Base-by-base conservation (phyloP, 768 basidiomycete species). In the Naganishia vaughanmartiniae region DNA sequence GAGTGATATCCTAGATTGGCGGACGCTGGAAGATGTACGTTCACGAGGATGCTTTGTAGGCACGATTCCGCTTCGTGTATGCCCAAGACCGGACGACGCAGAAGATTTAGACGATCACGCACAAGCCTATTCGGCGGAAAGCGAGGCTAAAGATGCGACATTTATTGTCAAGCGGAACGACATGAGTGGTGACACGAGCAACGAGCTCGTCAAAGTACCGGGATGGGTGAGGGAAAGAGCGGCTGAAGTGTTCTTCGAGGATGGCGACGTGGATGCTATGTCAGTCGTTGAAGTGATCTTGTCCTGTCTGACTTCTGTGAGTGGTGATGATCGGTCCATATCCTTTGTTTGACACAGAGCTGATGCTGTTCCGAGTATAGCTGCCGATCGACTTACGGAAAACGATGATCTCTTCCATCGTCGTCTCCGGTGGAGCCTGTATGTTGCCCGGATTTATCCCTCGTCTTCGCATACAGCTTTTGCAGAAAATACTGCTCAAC, bases 171-270 rank as follows among this genome's bases (percentile, higher is more conserved):
- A 45, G 9, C n/a, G 60, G 14, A 26, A 28, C n/a, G 42, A 33
- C 30, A 24, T 36, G 15, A 7, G 54, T 21, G 24, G 30, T n/a
- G 67, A 65, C 0, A 89, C 89, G 0, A 91, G 90, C 2, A 83
- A 85, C 10, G 92, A 90, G 0, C 92, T 89, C 24, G 15, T 63
- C 11, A n/a, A 17, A 14, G 87, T 98, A 54, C 95, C 95, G 0
- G 95, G 95, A 2, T 99, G 96, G 96, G 85, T 99, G 48, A 83
- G 95, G 53, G 95, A 98, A 79, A 85, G 94, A 17, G 90, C 90
- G 0, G 88, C 93, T 0, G 96, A 98, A 80, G 85, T 95, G 6
- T 83, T 97, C 12, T 97, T 96, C 72, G 91, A 92, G 77, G 89
- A 89, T 0, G 91, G 91, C 7, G 92, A 93, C 74, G 88, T 92